Conservation (phyloP, 2,329 filamentous ascomycete species). For the Aspergillus candidus region DNA sequence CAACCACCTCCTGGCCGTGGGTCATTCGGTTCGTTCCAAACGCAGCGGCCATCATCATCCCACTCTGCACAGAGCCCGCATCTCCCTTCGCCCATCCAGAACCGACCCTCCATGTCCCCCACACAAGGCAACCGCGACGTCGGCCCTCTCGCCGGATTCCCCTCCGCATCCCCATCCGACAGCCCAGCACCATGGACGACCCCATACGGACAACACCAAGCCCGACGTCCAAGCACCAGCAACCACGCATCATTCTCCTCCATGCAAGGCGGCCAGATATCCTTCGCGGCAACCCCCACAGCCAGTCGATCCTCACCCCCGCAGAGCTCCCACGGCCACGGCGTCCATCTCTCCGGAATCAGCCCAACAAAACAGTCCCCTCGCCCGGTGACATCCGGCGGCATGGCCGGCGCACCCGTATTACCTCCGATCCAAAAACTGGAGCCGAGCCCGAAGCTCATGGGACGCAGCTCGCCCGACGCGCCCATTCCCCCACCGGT, state of each 20-base stretch:
- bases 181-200: constrained; percentile 27
- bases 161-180: constrained; percentile 25
- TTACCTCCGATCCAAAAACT: constrained; percentile 37
- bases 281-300: constrained; percentile 31
- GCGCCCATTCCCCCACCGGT: constrained; percentile 38
- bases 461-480: constrained; percentile 39
- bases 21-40: constrained; percentile 24
- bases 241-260: constrained; percentile 23
- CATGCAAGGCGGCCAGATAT: constrained; percentile 25
- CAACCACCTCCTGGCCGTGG: constrained; percentile 24
- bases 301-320: constrained; percentile 31
- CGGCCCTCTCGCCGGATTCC: constrained; percentile 41
- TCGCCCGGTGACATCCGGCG: constrained; percentile 30
- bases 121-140: constrained; percentile 46
- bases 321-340: constrained; percentile 33
- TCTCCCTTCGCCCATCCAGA: constrained; percentile 38
- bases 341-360: constrained; percentile 37
- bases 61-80: constrained; percentile 31
- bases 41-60: constrained; percentile 38
- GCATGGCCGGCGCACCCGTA: constrained; percentile 30
- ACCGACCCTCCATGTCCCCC: constrained; percentile 44
- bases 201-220: constrained; percentile 28
- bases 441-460: constrained; percentile 40
- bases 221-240: constrained; percentile 25
- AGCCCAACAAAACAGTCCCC: constrained; percentile 44